phyloP scores from a whole-genome alignment of 108 stramenopile genomes.

The Nitzschia sp. region DNA sequence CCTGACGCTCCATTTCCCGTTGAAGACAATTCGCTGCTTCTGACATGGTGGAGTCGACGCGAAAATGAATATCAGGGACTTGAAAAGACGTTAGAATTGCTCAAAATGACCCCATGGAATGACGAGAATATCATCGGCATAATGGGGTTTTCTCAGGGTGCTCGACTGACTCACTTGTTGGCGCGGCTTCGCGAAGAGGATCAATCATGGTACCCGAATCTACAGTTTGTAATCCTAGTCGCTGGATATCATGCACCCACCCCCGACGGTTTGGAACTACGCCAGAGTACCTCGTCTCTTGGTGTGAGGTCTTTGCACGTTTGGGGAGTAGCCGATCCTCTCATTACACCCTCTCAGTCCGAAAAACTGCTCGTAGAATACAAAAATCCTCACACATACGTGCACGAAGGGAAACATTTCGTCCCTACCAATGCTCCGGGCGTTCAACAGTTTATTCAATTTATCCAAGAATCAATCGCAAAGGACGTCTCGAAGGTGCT shows the following conservation, averaged over 20 bases:
- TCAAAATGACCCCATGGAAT: conserved; percentile 16
- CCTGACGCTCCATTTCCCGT: conserved; percentile 61
- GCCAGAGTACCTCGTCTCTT: conserved; percentile 1
- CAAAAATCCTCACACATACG: conserved; percentile 19
- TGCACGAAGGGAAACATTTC: conserved; percentile 73
- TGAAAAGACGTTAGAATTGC: conserved; percentile 49
- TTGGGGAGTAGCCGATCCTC: conserved; percentile 60
- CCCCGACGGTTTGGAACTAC: conserved; percentile 43
- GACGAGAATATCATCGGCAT: conserved; percentile 51
- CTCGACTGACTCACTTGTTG: conserved; percentile 68
- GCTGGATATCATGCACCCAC: conserved; percentile 71
- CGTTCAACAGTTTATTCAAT: conserved; percentile 54
- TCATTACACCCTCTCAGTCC: conserved; percentile 54
- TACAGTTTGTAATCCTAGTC: conserved; percentile 58
- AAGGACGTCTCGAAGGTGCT: background rate
- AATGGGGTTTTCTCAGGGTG: conserved; percentile 80
- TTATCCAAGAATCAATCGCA: conserved; percentile 37
- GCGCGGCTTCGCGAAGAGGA: conserved; percentile 31
- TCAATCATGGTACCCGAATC: conserved; percentile 40
- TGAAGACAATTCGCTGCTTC: conserved; percentile 5
- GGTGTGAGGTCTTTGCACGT: conserved; percentile 67
- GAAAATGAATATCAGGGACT: conserved; percentile 59
- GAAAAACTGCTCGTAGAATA: conserved; percentile 33
- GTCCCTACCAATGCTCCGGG: conserved; percentile 70
- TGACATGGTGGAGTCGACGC: conserved; percentile 50